phyloP scores from a whole-genome alignment of 208 protist genomes.

The Trichomonas tenax region DNA sequence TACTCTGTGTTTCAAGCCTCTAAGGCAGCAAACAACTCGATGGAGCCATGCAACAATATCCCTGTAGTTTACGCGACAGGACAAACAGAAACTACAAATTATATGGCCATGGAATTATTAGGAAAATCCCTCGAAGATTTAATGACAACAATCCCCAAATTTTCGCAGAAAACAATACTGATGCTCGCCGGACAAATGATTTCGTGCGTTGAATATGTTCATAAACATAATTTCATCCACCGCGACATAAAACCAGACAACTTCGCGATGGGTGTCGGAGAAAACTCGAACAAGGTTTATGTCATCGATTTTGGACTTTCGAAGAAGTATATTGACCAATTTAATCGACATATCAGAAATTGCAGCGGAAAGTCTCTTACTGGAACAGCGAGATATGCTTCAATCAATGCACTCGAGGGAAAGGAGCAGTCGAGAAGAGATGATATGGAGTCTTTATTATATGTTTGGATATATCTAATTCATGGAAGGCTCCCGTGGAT shows the following conservation, averaged over 20 bases:
- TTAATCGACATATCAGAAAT: slow-evolving; percentile 90
- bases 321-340: slow-evolving; percentile 93
- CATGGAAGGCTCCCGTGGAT: slow-evolving; percentile 92
- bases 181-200: slow-evolving; percentile 92
- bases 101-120: background rate
- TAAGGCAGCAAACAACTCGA: background rate
- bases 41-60: background rate
- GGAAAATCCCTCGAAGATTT: background rate
- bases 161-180: slow-evolving; percentile 90
- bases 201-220: slow-evolving; percentile 78
- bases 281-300: slow-evolving; percentile 32
- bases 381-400: slow-evolving; percentile 95
- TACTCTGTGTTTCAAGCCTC: background rate
- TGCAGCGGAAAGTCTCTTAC: slow-evolving; percentile 55
- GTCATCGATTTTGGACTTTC: slow-evolving; percentile 60
- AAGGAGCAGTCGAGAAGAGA: slow-evolving; percentile 67
- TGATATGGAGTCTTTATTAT: slow-evolving; percentile 78
- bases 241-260: slow-evolving; percentile 91
- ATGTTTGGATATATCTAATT: slow-evolving; percentile 96
- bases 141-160: slow-evolving; percentile 29
- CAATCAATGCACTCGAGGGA: slow-evolving; percentile 95
- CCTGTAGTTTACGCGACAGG: background rate
- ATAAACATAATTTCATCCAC: slow-evolving; percentile 89
- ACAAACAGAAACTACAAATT: background rate
- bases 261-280: slow-evolving; percentile 84